Evolutionary conservation across 441 rosid genomes (phyloP), one percentile per base, ranked within the genome.

Genomic region (Metrosideros polymorpha): DNA sequence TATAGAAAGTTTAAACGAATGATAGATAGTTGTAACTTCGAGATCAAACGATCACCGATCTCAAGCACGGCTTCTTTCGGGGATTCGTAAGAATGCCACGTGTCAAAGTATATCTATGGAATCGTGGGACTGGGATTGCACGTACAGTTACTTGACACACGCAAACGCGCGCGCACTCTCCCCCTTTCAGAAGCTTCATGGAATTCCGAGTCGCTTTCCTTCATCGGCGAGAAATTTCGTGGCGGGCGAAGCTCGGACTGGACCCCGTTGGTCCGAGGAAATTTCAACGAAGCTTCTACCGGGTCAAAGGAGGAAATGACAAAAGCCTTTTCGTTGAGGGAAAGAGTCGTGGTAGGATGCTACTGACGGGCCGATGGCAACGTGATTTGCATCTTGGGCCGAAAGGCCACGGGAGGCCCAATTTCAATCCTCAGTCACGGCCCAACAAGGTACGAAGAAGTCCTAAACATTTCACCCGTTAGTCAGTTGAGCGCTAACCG

Each of bases 381-480:
- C 8, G 47, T 10, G n/a, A 71, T 35, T 71, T 1, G 79, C n/a
- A 71, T 71, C 5, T 1, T 22, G 0, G 45, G 79, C 79, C 45
- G n/a, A 39, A 71, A 22, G 47, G 10, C 47, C 0, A 3, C 47
- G 15, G 0, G 6, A 66, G n/a, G 79, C 79, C 79, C 79, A 39
- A 22, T 71, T 1, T n/a, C 47, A 5, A 39, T 35, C 47, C 25
- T 39, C 1, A 0, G 17, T 8, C 47, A 0, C 47, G 43, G 47
- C 79, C 79, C 79, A 71, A 35, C 43, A 19, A 19, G 27, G 15
- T 22, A 9, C 22, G 79, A 1, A 22, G 79, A 66, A 35, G 79
- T 35, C 45, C 8, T 0, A 0, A 19, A 35, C 4, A 24, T 66
- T 66, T 66, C 8, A 1, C 5, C 35, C 45, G 14, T 0, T 3